phyloP scores from a whole-genome alignment of 106 monocot genomes.

The Acorus calamus region DNA sequence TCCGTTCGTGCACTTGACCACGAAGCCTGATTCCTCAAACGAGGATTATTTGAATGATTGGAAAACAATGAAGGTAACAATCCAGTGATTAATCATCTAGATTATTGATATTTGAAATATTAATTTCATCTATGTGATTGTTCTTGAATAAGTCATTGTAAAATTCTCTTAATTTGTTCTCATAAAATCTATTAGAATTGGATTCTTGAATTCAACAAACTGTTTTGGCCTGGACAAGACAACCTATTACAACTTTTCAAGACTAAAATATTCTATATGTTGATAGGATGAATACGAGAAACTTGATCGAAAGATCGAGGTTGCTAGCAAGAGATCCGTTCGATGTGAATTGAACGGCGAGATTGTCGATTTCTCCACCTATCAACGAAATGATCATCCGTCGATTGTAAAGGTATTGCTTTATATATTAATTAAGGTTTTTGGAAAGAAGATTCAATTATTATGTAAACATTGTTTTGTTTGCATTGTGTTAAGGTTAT shows the following conservation, averaged over 20 bases:
- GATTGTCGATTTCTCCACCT: neutral
- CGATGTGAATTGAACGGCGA: neutral
- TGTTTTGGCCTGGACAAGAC: no score
- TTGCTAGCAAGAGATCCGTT: no score
- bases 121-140: no score
- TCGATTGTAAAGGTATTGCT: slow-evolving; percentile 2
- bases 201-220: no score
- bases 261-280: no score
- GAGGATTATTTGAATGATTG: slow-evolving; percentile 1
- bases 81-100: neutral
- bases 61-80: slow-evolving; percentile 2
- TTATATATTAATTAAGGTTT: neutral
- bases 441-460: neutral
- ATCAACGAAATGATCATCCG: neutral
- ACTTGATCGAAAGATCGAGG: no score
- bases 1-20: neutral
- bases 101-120: neutral
- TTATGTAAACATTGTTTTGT: neutral
- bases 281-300: no score
- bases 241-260: no score
- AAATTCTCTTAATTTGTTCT: no score
- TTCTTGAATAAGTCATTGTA: no score
- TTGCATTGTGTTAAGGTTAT: neutral
- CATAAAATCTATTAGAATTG: no score
- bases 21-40: neutral